These are phyloP conservation scores for Paramecium biaurelia DNA, from an alignment of 73 alveolate genomes.

Conservation along the genomic window DNA sequence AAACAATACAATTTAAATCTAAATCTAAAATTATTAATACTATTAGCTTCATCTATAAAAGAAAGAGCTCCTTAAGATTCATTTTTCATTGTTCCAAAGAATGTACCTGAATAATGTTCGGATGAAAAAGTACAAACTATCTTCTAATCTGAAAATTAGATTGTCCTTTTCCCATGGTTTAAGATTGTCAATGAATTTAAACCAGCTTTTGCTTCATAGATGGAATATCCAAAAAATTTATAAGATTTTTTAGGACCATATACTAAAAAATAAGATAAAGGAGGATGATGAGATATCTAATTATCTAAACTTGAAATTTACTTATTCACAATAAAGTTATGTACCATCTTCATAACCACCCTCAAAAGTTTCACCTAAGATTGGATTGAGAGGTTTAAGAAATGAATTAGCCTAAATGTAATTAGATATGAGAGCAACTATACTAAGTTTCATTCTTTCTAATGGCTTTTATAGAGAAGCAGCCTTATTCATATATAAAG, in stretches of 20 bases:
- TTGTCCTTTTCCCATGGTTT: slow-evolving; percentile 57
- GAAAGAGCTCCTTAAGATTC: slow-evolving; percentile 61
- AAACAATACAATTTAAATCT: slow-evolving; percentile 20
- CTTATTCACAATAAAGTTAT: slow-evolving; percentile 90
- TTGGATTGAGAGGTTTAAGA: slow-evolving; percentile 96
- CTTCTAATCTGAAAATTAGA: slow-evolving; percentile 2
- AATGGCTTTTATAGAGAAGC: slow-evolving; percentile 64
- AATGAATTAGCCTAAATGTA: slow-evolving; percentile 67
- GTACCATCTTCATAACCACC: slow-evolving; percentile 96
- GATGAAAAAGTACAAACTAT: slow-evolving; percentile 55
- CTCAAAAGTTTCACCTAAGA: slow-evolving; percentile 97
- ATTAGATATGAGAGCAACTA: slow-evolving; percentile 66
- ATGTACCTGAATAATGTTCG: slow-evolving; percentile 68
- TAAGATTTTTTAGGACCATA: slow-evolving; percentile 61
- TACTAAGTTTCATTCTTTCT: slow-evolving; percentile 70
- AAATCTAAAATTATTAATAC: not conserved
- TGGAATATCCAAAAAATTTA: slow-evolving; percentile 59
- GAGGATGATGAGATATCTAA: slow-evolving; percentile 95
- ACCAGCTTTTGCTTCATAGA: slow-evolving; percentile 70
- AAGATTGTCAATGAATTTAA: slow-evolving; percentile 65
- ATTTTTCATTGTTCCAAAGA: slow-evolving; percentile 70
- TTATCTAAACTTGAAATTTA: not conserved
- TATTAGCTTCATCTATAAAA: slow-evolving; percentile 63
- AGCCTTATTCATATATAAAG: slow-evolving; percentile 71
- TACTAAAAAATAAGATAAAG: slow-evolving; percentile 70